phyloP scores from a whole-genome alignment of 2,329 filamentous ascomycete species.

The Aaosphaeria pasadenensis region DNA sequence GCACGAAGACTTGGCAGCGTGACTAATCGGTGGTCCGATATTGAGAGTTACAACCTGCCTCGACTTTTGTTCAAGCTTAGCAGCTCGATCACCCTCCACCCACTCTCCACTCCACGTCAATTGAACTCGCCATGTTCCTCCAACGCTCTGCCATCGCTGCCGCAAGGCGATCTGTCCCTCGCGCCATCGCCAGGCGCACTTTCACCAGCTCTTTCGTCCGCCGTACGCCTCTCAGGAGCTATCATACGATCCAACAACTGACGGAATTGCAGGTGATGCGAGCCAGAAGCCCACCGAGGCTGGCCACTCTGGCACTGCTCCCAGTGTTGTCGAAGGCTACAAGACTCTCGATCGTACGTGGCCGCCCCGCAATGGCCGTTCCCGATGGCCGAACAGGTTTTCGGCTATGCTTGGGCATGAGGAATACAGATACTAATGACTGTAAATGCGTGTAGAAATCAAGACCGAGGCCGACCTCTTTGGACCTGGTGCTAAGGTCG shows the following conservation, averaged over 20 bases:
- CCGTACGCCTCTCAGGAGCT: conserved; percentile 40
- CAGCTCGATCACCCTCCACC: conserved; percentile 25
- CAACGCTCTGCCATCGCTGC: conserved; percentile 50
- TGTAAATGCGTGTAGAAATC: conserved; percentile 63
- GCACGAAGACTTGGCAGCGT: too few relatives aligned
- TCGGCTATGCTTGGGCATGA: conserved; percentile 1
- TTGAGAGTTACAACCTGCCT: neutral
- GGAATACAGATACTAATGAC: conserved; percentile 24
- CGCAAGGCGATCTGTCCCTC: conserved; percentile 43
- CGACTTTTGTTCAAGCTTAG: conserved; percentile 9
- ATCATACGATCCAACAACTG: conserved; percentile 29
- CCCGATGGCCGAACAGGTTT: conserved; percentile 11
- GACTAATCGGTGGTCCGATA: too few relatives aligned
- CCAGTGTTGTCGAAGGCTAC: conserved; percentile 29
- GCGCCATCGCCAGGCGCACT: conserved; percentile 41
- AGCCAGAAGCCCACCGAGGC: conserved; percentile 34
- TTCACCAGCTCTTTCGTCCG: conserved; percentile 47
- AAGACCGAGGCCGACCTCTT: conserved; percentile 78
- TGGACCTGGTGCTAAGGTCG: conserved; percentile 74
- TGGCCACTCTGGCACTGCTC: conserved; percentile 22
- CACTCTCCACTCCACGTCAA: conserved; percentile 35
- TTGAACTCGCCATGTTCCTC: conserved; percentile 45
- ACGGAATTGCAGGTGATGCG: conserved; percentile 27
- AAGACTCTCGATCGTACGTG: conserved; percentile 47
- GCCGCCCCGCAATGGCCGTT: conserved; percentile 10